Evolutionary conservation across 2,329 filamentous ascomycete genomes (phyloP), one percentile per base, ranked within the genome.

Genomic region (Akanthomyces uredinophilus): DNA sequence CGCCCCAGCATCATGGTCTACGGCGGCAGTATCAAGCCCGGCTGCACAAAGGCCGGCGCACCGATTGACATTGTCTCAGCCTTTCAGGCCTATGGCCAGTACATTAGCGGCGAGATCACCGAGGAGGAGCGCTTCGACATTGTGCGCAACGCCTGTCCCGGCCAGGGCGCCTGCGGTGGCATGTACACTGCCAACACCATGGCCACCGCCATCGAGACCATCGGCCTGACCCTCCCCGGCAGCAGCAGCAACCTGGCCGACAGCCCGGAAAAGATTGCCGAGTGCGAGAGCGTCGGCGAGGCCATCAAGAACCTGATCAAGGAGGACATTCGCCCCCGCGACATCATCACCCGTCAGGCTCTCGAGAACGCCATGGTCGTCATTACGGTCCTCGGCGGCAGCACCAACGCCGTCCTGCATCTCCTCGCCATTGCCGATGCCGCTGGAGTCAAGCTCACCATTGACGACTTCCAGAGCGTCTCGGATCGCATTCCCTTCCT

Each of bases 21-120:
- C 72, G 95, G 95, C 68, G 95, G 95, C 54, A 92, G 91, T 47
- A 99, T 98, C 74, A 88, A 90, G 73, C 91, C 95, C 43, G 95
- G 95, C 52, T 97, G 93, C 78, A 91, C 90, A 61, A 83, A 81
- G 70, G 84, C 83, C 56, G 90, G 93, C 68, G 82, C 89, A 66
- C 80, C 88, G 63, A 91, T 97, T 68, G 94, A 99, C 74, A 96
- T 99, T 59, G 90, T 99, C 64, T 97, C 92, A 55, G 95, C 95
- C 49, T 99, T 99, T 85, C 95, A 99, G 79, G 90, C 94, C 5
- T 98, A 98, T 72, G 95, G 95, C 29, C 91, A 97, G 74, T 98
- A 93, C 79, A 88, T 99, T 69, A 86, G 90, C 14, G 94, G 94
- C 49, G 86, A 96, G 71, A 96, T 98, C 76, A 89, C 83, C 66